A percentile compares a stretch with the other conserved stretches of the same genome.
Evolutionary conservation across 257 asterid genomes (phyloP).

Genomic region (Voacanga thouarsii): DNA sequence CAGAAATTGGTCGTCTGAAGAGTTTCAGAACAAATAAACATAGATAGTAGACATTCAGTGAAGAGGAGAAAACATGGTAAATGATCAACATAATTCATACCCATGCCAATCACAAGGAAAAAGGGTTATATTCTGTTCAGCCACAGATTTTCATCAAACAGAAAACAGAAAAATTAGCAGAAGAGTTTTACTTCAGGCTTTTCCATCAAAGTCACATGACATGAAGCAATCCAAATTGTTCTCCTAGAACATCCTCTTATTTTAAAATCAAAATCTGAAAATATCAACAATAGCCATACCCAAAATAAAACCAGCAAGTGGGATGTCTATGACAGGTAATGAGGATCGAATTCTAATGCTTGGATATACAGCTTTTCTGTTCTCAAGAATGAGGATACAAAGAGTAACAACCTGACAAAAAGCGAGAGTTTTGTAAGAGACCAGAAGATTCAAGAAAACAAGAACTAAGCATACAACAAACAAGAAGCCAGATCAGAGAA

Average conservation of each 20-base stretch:
- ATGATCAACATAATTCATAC: not conserved
- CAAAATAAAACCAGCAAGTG: slow-evolving; percentile 73
- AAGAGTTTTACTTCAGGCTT: not conserved
- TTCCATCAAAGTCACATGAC: not conserved
- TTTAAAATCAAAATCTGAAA: not conserved
- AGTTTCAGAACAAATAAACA: not conserved
- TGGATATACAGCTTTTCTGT: slow-evolving; percentile 20
- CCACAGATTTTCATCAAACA: not conserved
- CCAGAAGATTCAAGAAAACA: not conserved
- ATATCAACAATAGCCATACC: slow-evolving; percentile 44
- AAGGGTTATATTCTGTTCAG: not conserved
- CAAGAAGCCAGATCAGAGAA: not conserved
- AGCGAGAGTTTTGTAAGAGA: not conserved
- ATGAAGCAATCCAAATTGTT: not conserved
- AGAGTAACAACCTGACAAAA: slow-evolving; percentile 62
- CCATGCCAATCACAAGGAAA: not conserved
- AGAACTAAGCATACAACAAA: not conserved
- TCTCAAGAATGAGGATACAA: slow-evolving; percentile 57
- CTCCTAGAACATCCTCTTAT: not conserved
- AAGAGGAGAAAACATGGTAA: not conserved
- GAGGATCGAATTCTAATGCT: slow-evolving; percentile 28
- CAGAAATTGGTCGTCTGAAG: no score
- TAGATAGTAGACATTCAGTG: not conserved
- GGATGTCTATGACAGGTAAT: slow-evolving; percentile 36
- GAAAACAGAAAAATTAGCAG: not conserved